phyloP scores from a whole-genome alignment of 768 basidiomycete genomes.

The Lyophyllum semitale region DNA sequence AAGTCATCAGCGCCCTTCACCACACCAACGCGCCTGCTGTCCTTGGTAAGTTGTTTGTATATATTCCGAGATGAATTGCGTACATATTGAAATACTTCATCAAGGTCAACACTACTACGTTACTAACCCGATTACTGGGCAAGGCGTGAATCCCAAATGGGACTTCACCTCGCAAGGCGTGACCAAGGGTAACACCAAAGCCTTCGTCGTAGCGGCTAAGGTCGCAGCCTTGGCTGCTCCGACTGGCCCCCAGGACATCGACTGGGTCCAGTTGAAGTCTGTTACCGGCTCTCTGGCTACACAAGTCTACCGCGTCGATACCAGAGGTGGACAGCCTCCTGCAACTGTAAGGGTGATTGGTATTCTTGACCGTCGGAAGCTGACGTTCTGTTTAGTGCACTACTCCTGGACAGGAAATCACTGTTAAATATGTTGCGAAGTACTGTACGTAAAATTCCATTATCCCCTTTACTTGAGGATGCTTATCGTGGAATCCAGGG shows the following conservation, averaged over 20 bases:
- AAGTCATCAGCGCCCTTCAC: conserved; percentile 13
- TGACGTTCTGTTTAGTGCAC: conserved; percentile 31
- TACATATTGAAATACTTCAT: not conserved
- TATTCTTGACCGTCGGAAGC: not conserved
- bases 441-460: conserved; percentile 44
- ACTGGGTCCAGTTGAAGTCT: conserved; percentile 54
- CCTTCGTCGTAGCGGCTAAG: conserved; percentile 50
- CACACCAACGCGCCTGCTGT: conserved; percentile 13
- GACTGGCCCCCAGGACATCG: conserved; percentile 43
- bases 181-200: conserved; percentile 41
- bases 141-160: conserved; percentile 51
- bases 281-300: conserved; percentile 51
- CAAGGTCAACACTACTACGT: conserved; percentile 61
- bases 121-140: conserved; percentile 40
- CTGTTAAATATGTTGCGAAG: conserved; percentile 51
- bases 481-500: conserved; percentile 16
- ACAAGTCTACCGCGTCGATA: conserved; percentile 53
- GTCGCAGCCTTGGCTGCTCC: conserved; percentile 43
- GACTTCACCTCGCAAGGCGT: conserved; percentile 50
- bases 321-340: conserved; percentile 56
- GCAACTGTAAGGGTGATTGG: conserved; percentile 35
- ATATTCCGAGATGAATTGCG: not conserved
- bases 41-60: conserved; percentile 19
- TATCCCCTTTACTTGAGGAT: not conserved
- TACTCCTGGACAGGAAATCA: conserved; percentile 33